Evolutionary conservation across 2,329 filamentous ascomycete genomes (phyloP).

Genomic region (Colletotrichum euphorbiae): DNA sequence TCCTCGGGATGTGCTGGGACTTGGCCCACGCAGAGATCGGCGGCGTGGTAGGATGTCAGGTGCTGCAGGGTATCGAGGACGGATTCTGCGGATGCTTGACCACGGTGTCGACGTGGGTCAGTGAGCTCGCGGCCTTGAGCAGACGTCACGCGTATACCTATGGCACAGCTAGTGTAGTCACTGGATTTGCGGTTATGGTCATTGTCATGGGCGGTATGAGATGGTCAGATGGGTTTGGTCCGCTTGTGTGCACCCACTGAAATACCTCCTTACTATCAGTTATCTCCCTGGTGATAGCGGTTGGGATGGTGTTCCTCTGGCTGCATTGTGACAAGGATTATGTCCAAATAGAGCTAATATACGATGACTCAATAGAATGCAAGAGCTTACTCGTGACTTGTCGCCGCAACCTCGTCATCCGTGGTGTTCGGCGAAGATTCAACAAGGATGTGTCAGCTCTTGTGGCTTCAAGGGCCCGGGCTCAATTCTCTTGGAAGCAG

Average conservation of each 20-base stretch:
- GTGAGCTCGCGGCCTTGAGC: constrained; percentile 66
- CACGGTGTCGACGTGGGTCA: constrained; percentile 76
- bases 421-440: constrained; percentile 44
- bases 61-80: constrained; percentile 74
- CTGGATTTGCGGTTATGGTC: constrained; percentile 70
- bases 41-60: constrained; percentile 72
- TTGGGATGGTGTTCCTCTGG: too few relatives aligned
- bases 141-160: constrained; percentile 74
- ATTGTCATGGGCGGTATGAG: constrained; percentile 79
- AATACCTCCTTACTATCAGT: background rate
- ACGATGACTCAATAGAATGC: too few relatives aligned
- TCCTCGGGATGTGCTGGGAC: constrained; percentile 83
- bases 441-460: constrained; percentile 43
- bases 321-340: constrained; percentile 16
- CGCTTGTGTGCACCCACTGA: constrained; percentile 50
- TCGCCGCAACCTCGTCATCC: constrained; percentile 44
- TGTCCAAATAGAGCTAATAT: constrained; percentile 15
- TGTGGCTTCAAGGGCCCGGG: constrained; percentile 27
- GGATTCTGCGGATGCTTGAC: constrained; percentile 76
- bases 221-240: constrained; percentile 72
- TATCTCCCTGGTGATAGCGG: too few relatives aligned
- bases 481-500: constrained; percentile 40
- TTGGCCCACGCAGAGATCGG: constrained; percentile 74
- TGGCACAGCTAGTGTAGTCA: constrained; percentile 69
- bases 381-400: too few relatives aligned